These are phyloP conservation scores for Leptodermis oblonga DNA, from an alignment of 257 asterid genomes.

Conservation along the genomic window DNA sequence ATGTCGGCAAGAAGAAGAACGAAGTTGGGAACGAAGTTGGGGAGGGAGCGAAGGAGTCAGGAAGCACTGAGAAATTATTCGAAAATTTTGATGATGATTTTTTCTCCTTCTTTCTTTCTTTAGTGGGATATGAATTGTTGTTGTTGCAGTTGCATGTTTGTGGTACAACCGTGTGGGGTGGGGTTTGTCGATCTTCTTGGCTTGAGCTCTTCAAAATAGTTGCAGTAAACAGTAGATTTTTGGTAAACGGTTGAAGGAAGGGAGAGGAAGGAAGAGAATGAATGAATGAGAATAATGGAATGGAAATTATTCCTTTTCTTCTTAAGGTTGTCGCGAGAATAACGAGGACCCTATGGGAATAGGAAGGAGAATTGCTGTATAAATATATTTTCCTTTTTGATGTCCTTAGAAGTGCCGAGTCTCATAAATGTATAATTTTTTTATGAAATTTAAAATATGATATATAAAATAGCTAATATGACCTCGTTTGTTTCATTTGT, in stretches of 20 bases:
- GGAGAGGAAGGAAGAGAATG: too few species aligned
- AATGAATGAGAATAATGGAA: background rate
- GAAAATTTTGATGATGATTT: background rate
- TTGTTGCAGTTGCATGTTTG: constrained; percentile 40
- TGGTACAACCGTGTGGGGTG: constrained; percentile 26
- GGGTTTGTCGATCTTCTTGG: background rate
- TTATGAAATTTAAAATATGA: too few species aligned
- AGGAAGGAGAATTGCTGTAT: too few species aligned
- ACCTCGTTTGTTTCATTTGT: too few species aligned
- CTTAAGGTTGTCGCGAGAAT: constrained; percentile 23
- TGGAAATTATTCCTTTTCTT: constrained; percentile 5
- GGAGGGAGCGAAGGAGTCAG: constrained; percentile 9
- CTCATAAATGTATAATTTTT: too few species aligned
- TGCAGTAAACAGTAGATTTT: background rate
- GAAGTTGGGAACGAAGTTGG: background rate
- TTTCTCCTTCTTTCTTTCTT: background rate
- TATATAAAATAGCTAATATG: too few species aligned
- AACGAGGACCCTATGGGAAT: background rate
- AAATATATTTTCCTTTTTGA: too few species aligned
- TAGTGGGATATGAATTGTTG: constrained; percentile 37
- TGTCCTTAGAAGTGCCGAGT: too few species aligned
- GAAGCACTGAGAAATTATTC: constrained; percentile 24
- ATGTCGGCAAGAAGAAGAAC: constrained; percentile 17
- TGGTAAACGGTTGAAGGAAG: constrained; percentile 23
- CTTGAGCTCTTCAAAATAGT: background rate